phyloP scores from a whole-genome alignment of 2,329 filamentous ascomycete species.

The Fusarium haematococcum region DNA sequence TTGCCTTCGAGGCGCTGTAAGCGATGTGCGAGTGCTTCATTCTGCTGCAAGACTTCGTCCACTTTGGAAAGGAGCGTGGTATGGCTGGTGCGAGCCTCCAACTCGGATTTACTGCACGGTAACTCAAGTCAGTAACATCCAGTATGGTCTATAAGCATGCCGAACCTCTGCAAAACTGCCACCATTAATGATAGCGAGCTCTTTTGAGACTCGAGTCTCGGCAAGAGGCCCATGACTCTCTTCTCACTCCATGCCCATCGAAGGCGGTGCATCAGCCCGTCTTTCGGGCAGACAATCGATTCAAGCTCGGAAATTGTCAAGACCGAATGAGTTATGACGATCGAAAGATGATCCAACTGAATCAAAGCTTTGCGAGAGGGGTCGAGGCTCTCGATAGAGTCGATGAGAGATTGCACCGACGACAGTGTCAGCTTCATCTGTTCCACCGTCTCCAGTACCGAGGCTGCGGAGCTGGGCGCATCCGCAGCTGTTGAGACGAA shows the following conservation, averaged over 20 bases:
- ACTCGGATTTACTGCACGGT: neutral
- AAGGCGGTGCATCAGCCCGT: constrained; percentile 3
- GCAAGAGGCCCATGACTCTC: neutral
- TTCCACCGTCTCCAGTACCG: neutral
- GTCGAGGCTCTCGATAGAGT: neutral
- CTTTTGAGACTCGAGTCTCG: constrained; percentile 6
- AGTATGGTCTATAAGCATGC: too few relatives aligned
- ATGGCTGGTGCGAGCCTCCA: neutral
- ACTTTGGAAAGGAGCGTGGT: neutral
- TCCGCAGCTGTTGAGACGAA: neutral
- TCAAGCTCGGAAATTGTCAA: constrained; percentile 13
- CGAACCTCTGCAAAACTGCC: constrained; percentile 5
- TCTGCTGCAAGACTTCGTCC: constrained; percentile 4
- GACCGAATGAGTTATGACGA: constrained; percentile 5
- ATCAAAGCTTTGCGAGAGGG: neutral
- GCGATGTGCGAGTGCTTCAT: neutral
- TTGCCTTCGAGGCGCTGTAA: neutral
- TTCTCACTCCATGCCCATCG: constrained; percentile 9
- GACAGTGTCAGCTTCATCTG: constrained; percentile 12
- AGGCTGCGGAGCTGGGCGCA: constrained; percentile 4
- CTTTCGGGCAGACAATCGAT: constrained; percentile 1
- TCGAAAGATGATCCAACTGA: constrained; percentile 4
- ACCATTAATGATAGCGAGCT: constrained; percentile 7
- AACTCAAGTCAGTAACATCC: neutral
- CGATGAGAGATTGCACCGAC: constrained; percentile 3